A percentile compares a stretch with the other conserved stretches of the same genome.
Conservation (phyloP, 2,329 filamentous ascomycete genomes). For the Nigrospora sphaerica region DNA sequence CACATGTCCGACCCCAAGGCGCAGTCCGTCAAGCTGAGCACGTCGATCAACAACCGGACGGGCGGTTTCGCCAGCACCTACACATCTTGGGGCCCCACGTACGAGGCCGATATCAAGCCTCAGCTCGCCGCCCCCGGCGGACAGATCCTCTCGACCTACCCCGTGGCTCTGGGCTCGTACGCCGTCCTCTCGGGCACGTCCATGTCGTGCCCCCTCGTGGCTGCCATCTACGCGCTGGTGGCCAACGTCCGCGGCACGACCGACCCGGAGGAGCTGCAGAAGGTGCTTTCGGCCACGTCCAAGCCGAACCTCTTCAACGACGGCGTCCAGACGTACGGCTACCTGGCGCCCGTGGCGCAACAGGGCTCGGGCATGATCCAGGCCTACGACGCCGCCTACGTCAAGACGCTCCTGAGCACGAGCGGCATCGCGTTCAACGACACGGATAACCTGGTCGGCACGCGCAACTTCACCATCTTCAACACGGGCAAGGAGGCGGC, state of each 20-base stretch:
- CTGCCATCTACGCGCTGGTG: constrained; percentile 47
- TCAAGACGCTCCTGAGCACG: constrained; percentile 43
- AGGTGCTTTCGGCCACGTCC: constrained; percentile 40
- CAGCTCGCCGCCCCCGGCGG: constrained; percentile 50
- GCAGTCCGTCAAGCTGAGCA: constrained; percentile 14
- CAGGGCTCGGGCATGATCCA: background rate
- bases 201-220: constrained; percentile 52
- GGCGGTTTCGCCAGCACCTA: constrained; percentile 46
- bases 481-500: constrained; percentile 43
- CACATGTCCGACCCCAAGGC: constrained; percentile 33
- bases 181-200: constrained; percentile 37
- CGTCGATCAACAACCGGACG: constrained; percentile 29
- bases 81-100: constrained; percentile 56
- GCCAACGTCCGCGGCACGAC: constrained; percentile 43
- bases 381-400: constrained; percentile 35
- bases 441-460: constrained; percentile 45
- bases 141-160: constrained; percentile 52
- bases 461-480: constrained; percentile 44
- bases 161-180: constrained; percentile 17
- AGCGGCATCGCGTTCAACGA: constrained; percentile 60
- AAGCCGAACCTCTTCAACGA: constrained; percentile 43
- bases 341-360: background rate
- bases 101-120: constrained; percentile 49
- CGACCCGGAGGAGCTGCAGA: constrained; percentile 42
- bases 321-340: constrained; percentile 5